Base-by-base conservation (phyloP, 2,329 filamentous ascomycete species). In the Tolypocladium tundrense region DNA sequence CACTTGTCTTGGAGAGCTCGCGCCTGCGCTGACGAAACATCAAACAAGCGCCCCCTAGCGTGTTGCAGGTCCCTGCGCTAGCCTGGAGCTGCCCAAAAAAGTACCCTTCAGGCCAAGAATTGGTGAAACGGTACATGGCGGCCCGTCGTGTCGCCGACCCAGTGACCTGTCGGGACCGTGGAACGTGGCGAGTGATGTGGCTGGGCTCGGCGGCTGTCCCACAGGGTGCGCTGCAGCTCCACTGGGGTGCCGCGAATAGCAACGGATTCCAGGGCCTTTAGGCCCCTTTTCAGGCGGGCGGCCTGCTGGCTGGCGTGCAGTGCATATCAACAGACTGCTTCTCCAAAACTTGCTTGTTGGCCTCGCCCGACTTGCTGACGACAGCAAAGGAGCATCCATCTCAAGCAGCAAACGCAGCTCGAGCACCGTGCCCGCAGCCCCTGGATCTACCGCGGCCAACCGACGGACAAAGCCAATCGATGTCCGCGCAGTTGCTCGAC, bases 131-230 rank as follows among this genome's bases (percentile, higher is more conserved):
- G 10, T 53, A 57, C 55, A n/a, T 53, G 37, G 3, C 3, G 31
- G 14, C 33, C n/a, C 35, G 42, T 6, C 19, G 10, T 21, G 10
- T 31, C 13, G 16, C 37, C 39, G 53, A 24, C 37, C 55, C 48
- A 41, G 35, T 50, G 48, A 57, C 55, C 39, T 35, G 39, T 37
- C 48, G 6, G 39, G n/a, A 53, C 39, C 55, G 2, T 35, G 48
- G 55, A 57, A 57, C 55, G 48, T 40, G 55, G 48, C 39, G 45
- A 57, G 55, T 37, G 48, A 14, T 57, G 48, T 57, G 55, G 55
- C 48, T 57, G 48, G 50, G 42, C 54, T 39, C 24, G 48, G 39
- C 55, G 11, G 48, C 33, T 31, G 42, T 24, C 11, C 40, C 31
- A 16, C 39, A 27, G 3, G n/a, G 16, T n/a, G 31, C 31, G 16